Evolutionary conservation across 306 rosid species (phyloP), one percentile per base, ranked within the genome.

Genomic region (Glycyrrhiza uralensis): DNA sequence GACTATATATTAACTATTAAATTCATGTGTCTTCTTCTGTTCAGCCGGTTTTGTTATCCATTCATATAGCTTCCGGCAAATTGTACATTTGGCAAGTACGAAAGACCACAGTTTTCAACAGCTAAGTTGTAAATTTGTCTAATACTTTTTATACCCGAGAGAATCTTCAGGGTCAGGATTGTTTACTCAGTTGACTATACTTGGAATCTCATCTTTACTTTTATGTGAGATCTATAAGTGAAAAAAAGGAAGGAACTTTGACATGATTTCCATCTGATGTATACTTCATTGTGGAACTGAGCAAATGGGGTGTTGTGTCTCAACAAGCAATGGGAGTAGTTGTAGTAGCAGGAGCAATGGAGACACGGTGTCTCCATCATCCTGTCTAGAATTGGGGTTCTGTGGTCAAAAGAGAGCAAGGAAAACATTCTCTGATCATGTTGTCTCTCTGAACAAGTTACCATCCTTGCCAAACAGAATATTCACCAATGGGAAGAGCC

Each of bases 251-350:
- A 62, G 81, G 79, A 69, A 71, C 63, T 74, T n/a, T 84, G 70
- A 51, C 68, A 50, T 49, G 76, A 35, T 61, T 65, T 69, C 35
- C 66, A 26, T 83, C 74, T 67, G 77, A 86, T 81, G 71, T 75
- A 2, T 63, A 36, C 52, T 69, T 82, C 70, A 44, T 84, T 82
- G 60, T 72, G 80, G 72, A 85, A 80, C 80, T 80, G 84, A 88
- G 41, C 18, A 81, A 80, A 93, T 93, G 98, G 98, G 97, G 46
- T 84, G 82, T 69, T 93, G 97, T 75, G 84, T 93, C 56, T 93
- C 98, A 12, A 89, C 91, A 57, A 83, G 91, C 73, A 76, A 87
- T 82, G 69, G 47, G 67, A 87, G 91, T 66, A 80, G 87, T 76
- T 75, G 76, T 54, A 87, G 89, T 35, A 84, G 87, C 75, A 38